Evolutionary conservation across 306 rosid genomes (phyloP), one percentile per base, ranked within the genome.

Genomic region (Rosa multiflora): DNA sequence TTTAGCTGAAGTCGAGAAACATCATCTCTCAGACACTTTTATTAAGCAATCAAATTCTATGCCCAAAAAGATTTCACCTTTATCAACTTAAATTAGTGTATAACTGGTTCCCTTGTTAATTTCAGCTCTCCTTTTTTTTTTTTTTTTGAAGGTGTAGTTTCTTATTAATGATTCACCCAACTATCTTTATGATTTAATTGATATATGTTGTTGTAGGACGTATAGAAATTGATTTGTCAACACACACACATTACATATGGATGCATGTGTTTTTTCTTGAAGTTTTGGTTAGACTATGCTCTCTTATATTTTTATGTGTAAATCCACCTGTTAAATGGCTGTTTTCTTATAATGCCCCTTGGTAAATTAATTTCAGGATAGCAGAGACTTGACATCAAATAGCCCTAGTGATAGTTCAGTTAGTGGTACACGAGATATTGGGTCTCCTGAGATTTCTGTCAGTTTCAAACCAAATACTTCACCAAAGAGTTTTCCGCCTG

Each of bases 361-460:
- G 78, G 73, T 85, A 88, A 70, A 85, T 81, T 87, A 53, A 70
- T 87, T 89, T 79, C 99, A 95, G 99, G 97, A 89, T 83, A 81
- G 80, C 87, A 85, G 83, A 84, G 99, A 96, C 67, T 81, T 93
- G 85, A 90, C 93, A 74, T 90, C 99, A 80, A 90, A 82, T 84
- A 88, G 97, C 75, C 91, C 89, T 75, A 93, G 94, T 68, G 91
- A 87, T 76, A 90, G 96, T 86, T 96, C 98, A 37, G 83, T 85
- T 43, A 83, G 98, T 72, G 88, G 85, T 13, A 78, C 92, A 67
- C 87, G 74, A 83, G 93, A 89, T 85, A 82, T 81, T 73, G 87
- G 86, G 83, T 96, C 98, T 78, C 97, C 98, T 32, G 97, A 95
- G 74, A 42, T 88, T 85, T 79, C 88, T 79, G 89, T 72, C n/a